Percentiles rank a stretch among this genome's conserved stretches.
Conservation (phyloP, 1,284 basidiomycete genomes). For the Tylopilus sp. region DNA sequence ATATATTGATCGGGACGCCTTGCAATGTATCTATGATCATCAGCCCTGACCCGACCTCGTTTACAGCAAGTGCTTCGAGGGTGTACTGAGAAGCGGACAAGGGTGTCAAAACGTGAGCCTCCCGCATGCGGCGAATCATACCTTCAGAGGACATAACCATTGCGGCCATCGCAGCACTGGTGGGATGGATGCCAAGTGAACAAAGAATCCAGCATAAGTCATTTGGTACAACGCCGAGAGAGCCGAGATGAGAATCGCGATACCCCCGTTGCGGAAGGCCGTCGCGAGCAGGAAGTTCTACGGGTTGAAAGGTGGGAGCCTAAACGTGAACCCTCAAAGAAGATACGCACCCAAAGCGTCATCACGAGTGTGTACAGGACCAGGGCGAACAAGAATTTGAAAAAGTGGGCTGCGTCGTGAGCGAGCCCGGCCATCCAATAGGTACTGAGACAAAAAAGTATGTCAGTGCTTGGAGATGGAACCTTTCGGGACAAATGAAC, state of each 20-base stretch:
- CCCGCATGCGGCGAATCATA: slow-evolving; percentile 3
- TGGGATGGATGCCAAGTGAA: slow-evolving; percentile 74
- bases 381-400: slow-evolving; percentile 78
- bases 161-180: slow-evolving; percentile 84
- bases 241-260: slow-evolving; percentile 80
- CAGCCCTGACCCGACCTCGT: slow-evolving; percentile 81
- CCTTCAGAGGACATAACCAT: slow-evolving; percentile 64
- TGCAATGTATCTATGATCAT: slow-evolving; percentile 75
- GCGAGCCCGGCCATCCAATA: slow-evolving; percentile 93
- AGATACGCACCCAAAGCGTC: slow-evolving; percentile 70
- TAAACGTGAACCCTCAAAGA: neutral
- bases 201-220: slow-evolving; percentile 84
- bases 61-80: slow-evolving; percentile 80
- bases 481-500: slow-evolving; percentile 23
- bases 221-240: slow-evolving; percentile 75
- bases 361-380: slow-evolving; percentile 74
- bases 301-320: neutral
- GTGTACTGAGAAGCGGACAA: slow-evolving; percentile 57
- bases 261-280: slow-evolving; percentile 75
- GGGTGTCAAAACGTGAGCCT: slow-evolving; percentile 31
- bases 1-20: slow-evolving; percentile 77
- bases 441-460: slow-evolving; percentile 41
- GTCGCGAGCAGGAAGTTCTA: slow-evolving; percentile 86
- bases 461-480: slow-evolving; percentile 16
- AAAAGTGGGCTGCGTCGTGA: slow-evolving; percentile 61